These are phyloP conservation scores for Umbelopsis sp. DNA, from an alignment of 192 early-diverging fungal genomes.

Conservation along the genomic window DNA sequence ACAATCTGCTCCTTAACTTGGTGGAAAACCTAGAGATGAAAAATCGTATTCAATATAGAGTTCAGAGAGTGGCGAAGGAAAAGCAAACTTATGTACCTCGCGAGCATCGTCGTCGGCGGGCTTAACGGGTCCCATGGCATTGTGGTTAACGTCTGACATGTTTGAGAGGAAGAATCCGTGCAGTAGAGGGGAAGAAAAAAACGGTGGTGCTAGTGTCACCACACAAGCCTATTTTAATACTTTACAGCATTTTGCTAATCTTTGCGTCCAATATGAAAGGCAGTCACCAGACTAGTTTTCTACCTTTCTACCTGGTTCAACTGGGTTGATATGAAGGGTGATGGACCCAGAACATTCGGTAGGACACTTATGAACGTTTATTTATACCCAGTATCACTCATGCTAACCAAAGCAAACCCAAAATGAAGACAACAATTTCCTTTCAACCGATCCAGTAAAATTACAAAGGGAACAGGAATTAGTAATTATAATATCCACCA, in stretches of 20 bases:
- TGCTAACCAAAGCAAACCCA: not conserved
- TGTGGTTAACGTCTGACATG: slow-evolving; percentile 52
- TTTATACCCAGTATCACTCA: not conserved
- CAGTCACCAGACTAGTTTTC: too few relatives aligned
- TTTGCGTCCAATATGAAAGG: too few relatives aligned
- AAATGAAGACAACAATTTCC: not conserved
- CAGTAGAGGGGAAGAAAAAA: slow-evolving; percentile 10
- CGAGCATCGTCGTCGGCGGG: slow-evolving; percentile 43
- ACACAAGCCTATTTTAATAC: not conserved
- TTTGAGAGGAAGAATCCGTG: not conserved
- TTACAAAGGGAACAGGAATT: not conserved
- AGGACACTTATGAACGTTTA: not conserved
- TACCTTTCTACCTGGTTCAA: too few relatives aligned
- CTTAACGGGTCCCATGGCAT: slow-evolving; percentile 43
- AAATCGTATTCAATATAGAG: not conserved
- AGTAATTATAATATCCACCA: not conserved
- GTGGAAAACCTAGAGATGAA: slow-evolving; percentile 34
- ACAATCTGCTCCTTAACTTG: slow-evolving; percentile 42
- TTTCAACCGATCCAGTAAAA: not conserved
- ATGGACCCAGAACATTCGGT: not conserved
- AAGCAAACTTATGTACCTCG: slow-evolving; percentile 16
- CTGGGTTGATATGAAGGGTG: not conserved
- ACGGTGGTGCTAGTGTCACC: not conserved
- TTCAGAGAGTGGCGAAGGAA: not conserved
- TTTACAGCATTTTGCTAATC: too few relatives aligned